Conservation (phyloP, 345 rosid genomes). For the Eucalyptus paniculata region DNA sequence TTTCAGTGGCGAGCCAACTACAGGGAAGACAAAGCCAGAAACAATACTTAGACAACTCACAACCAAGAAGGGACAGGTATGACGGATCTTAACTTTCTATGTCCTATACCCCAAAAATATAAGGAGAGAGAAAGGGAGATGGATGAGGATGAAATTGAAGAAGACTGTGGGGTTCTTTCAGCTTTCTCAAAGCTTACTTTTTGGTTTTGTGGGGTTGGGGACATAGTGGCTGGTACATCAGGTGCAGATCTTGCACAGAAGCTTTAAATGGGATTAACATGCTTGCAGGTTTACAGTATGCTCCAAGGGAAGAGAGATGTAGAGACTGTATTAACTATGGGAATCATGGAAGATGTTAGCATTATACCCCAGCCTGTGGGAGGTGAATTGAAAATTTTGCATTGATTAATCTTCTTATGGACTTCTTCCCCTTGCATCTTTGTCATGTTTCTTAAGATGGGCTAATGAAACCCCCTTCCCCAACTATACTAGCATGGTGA, state of each 20-base stretch:
- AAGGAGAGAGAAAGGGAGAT: neutral
- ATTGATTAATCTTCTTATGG: neutral
- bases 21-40: constrained; percentile 77
- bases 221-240: neutral
- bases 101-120: neutral
- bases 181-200: neutral
- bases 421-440: neutral
- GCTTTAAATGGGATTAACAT: neutral
- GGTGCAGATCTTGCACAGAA: neutral
- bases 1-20: constrained; percentile 80
- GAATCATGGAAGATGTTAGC: constrained; percentile 94
- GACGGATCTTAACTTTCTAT: neutral
- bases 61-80: constrained; percentile 95
- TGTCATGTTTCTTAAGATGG: neutral
- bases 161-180: neutral
- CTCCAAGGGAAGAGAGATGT: constrained; percentile 92
- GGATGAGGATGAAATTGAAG: neutral
- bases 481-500: neutral
- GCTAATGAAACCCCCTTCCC: neutral
- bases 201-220: neutral
- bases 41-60: constrained; percentile 87
- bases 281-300: constrained; percentile 78
- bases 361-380: constrained; percentile 95
- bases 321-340: constrained; percentile 90
- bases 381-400: constrained; percentile 28